These are phyloP conservation scores for Lachancea cidri DNA, from an alignment of 805 yeast genomes.

Conservation along the genomic window DNA sequence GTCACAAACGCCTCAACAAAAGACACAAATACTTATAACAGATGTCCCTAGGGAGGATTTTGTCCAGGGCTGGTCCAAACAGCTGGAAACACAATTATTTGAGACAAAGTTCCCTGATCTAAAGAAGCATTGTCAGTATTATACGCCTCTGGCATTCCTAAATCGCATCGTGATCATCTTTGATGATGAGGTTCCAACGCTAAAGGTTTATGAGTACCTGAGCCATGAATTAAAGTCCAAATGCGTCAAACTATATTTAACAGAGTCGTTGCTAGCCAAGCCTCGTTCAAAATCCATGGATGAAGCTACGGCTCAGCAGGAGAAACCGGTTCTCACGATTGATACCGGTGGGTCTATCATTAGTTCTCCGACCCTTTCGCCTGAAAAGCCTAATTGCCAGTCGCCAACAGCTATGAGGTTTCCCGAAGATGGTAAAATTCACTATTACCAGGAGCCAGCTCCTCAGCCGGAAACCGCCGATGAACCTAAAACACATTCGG, in stretches of 20 bases:
- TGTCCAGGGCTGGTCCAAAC: conserved; percentile 23
- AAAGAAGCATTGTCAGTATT: conserved; percentile 23
- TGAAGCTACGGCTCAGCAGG: conserved; percentile 4
- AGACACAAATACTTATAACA: conserved; percentile 31
- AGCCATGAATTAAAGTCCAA: conserved; percentile 10
- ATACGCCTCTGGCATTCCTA: conserved; percentile 38
- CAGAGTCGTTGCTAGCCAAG: conserved; percentile 32
- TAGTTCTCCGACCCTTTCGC: conserved; percentile 25
- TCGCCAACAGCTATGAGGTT: conserved; percentile 30
- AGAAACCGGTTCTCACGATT: conserved; percentile 24
- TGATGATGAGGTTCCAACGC: conserved; percentile 25
- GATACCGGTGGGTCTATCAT: conserved; percentile 14
- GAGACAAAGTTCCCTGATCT: conserved; percentile 21
- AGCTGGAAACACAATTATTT: conserved; percentile 22
- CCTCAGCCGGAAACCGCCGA: conserved; percentile 14
- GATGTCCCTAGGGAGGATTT: conserved; percentile 26
- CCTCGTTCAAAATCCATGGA: conserved; percentile 22
- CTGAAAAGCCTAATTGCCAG: conserved; percentile 21
- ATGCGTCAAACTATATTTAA: conserved; percentile 27
- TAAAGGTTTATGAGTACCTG: conserved; percentile 19
- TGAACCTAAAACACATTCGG: conserved; percentile 2
- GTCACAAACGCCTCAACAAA: conserved; percentile 4
- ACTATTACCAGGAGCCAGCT: conserved; percentile 30
- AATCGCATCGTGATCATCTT: conserved; percentile 40
- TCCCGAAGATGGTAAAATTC: conserved; percentile 19